phyloP scores from a whole-genome alignment of 2,329 filamentous ascomycete species.

The Colletotrichum sp. region DNA sequence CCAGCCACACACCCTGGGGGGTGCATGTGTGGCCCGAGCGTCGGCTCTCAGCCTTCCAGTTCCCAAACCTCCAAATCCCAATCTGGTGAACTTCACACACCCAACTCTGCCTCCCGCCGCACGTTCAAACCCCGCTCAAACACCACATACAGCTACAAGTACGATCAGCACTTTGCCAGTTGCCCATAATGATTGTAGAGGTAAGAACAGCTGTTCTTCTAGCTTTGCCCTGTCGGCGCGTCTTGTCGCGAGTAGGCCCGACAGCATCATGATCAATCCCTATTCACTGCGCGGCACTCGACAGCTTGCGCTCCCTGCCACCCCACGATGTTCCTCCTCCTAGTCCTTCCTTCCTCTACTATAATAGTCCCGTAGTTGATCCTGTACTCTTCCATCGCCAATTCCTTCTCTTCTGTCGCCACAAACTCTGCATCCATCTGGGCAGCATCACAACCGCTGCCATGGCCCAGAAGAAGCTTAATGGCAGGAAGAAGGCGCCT shows the following conservation, averaged over 20 bases:
- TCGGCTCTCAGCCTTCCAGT: constrained; percentile 17
- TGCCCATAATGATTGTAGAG: constrained; percentile 34
- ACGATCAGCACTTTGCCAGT: not conserved
- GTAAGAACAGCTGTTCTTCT: constrained; percentile 23
- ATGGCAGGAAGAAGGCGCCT: not conserved
- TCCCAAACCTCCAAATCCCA: constrained; percentile 22
- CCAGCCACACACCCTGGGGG: constrained; percentile 18
- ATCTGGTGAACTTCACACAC: constrained; percentile 17
- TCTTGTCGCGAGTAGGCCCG: not conserved
- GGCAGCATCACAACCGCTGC: not conserved
- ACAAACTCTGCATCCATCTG: not conserved
- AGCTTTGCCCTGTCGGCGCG: not conserved
- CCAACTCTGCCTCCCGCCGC: not conserved
- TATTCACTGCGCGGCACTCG: not conserved
- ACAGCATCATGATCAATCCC: not conserved
- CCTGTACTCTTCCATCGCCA: not conserved
- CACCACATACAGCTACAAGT: constrained; percentile 1
- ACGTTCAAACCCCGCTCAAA: not conserved
- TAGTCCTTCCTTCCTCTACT: not conserved
- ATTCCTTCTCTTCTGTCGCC: not conserved
- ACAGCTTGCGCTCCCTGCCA: constrained; percentile 1
- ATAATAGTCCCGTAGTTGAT: not conserved
- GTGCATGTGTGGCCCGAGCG: constrained; percentile 8
- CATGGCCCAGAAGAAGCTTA: not conserved
- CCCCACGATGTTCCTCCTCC: not conserved